Evolutionary conservation across 345 rosid species (phyloP).

Genomic region (Acer saccharum): DNA sequence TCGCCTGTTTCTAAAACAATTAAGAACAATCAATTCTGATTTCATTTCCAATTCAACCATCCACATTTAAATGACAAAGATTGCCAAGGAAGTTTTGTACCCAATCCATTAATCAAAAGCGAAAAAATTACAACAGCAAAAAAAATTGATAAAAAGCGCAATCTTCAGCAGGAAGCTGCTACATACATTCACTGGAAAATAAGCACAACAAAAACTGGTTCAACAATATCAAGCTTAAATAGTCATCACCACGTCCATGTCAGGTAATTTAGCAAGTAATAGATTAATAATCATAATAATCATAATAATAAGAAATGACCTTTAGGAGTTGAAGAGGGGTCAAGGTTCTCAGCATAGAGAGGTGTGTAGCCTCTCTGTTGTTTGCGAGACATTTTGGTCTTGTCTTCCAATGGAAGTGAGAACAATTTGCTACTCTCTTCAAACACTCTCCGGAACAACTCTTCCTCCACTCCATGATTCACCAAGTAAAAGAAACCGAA

Average conservation of each 20-base stretch:
- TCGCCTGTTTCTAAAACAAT: constrained; percentile 49
- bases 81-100: neutral
- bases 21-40: constrained; percentile 6
- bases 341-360: constrained; percentile 53
- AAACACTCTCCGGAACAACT: constrained; percentile 43
- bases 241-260: too few relatives aligned
- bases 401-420: constrained; percentile 64
- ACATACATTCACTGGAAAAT: too few relatives aligned
- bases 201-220: too few relatives aligned
- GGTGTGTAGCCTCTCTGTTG: constrained; percentile 66
- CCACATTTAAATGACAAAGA: neutral
- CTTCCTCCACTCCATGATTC: constrained; percentile 77
- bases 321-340: constrained; percentile 34
- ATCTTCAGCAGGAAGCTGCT: neutral
- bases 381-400: constrained; percentile 47
- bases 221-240: too few relatives aligned
- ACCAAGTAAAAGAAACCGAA: constrained; percentile 84
- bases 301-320: constrained; percentile 25
- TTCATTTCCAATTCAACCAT: neutral
- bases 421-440: constrained; percentile 65
- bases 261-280: too few relatives aligned
- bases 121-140: neutral
- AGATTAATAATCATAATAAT: neutral
- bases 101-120: neutral
- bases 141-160: too few relatives aligned